Base-by-base conservation (phyloP, 2,329 filamentous ascomycete genomes). In the Cadophora sp. region DNA sequence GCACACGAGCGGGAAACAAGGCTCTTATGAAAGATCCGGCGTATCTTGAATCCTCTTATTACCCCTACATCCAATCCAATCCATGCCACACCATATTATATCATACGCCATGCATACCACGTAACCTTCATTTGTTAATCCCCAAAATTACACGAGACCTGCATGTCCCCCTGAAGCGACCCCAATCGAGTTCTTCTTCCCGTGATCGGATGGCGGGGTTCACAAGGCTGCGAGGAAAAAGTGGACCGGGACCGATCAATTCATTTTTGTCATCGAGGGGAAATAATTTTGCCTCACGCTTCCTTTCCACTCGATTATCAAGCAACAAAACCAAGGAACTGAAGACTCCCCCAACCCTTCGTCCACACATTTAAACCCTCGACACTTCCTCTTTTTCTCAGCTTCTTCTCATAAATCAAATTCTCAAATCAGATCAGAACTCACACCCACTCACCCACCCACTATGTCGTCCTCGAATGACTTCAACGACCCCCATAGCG, bases 381-480 rank as follows among this genome's bases (percentile, higher is more conserved):
- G 14, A 18, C 3, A 3, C 11, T 18, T 27, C n/a, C 30, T 7
- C 9, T 13, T 18, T 4, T 6, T 20, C 20, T 51, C 9, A 0
- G 2, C 14, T 22, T 41, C 14, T 18, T 50, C 20, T 43, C 20
- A 45, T 14, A 39, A 18, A 45, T 13, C 16, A 22, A 48, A 20
- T 20, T n/a, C 18, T 48, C 22, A 3, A 33, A 6, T 30, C 5
- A 43, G 33, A 22, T 13, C 9, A 1, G 24, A 30, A 45, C 20
- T n/a, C 4, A 47, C 58, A 16, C 39, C 22, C 43, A 55, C 4
- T 36, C 58, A 16, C 39, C 22, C 43, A 55, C 36, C 20, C 59
- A 69, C 22, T 33, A 75, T 75, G 74, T 71, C 73, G 27, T 70
- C 72, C 24, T 71, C 72, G n/a, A 70, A 71, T 47, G 62, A 73